Conservation (phyloP, 2,329 filamentous ascomycete species). For the Clonostachys sp. region DNA sequence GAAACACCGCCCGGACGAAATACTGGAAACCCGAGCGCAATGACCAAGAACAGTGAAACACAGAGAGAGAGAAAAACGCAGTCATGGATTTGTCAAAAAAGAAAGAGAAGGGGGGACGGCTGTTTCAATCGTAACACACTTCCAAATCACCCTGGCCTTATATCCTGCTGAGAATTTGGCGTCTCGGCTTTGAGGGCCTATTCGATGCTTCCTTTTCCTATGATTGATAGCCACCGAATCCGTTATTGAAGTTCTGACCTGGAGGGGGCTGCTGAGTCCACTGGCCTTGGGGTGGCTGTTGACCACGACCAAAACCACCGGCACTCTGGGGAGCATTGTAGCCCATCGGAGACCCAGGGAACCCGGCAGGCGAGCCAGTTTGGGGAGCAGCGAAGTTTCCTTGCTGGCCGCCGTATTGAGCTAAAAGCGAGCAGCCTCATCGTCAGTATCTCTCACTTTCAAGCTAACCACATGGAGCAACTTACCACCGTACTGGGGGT, state of each 20-base stretch:
- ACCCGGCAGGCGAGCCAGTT: conserved; percentile 56
- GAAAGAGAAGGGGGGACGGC: too few species aligned
- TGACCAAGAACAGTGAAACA: background rate
- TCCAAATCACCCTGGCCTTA: too few species aligned
- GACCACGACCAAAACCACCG: conserved; percentile 79
- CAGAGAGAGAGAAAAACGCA: background rate
- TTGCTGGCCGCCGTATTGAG: conserved; percentile 61
- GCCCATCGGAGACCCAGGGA: conserved; percentile 64
- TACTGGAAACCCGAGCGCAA: background rate
- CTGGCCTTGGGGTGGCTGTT: conserved; percentile 51
- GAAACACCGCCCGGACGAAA: too few species aligned
- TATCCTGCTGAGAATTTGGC: too few species aligned
- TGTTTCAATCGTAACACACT: too few species aligned
- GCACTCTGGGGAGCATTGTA: conserved; percentile 71
- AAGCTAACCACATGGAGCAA: conserved; percentile 11
- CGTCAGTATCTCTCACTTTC: conserved; percentile 13
- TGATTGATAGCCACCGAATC: conserved; percentile 60
- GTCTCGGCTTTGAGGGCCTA: too few species aligned
- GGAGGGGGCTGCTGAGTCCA: conserved; percentile 45
- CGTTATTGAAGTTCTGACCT: conserved; percentile 54
- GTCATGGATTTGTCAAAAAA: background rate
- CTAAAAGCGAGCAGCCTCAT: conserved; percentile 14
- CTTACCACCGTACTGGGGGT: conserved; percentile 88
- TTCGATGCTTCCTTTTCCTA: conserved; percentile 22
- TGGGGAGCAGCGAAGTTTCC: conserved; percentile 61